Percentiles rank a stretch among this genome's conserved stretches.
Conservation (phyloP, 148 eudicot species). For the Vaccinium vitisidaea region DNA sequence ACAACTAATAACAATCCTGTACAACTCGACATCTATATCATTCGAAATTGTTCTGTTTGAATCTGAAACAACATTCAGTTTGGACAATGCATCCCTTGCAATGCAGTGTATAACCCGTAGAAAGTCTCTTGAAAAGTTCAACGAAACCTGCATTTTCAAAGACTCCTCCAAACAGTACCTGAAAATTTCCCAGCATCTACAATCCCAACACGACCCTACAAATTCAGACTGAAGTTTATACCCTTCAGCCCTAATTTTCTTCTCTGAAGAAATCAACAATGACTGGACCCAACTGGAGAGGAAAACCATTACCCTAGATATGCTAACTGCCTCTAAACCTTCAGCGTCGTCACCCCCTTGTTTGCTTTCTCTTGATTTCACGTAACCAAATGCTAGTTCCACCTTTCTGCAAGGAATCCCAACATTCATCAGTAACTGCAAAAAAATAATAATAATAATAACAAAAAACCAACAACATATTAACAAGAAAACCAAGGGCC, state of each 20-base stretch:
- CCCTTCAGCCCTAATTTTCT: slow-evolving; percentile 49
- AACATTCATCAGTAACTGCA: background rate
- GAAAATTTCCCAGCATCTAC: slow-evolving; percentile 81
- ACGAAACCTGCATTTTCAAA: slow-evolving; percentile 32
- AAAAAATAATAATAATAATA: background rate
- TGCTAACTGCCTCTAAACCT: slow-evolving; percentile 46
- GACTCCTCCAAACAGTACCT: slow-evolving; percentile 79
- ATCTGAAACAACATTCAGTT: slow-evolving; percentile 24
- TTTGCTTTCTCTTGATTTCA: slow-evolving; percentile 37
- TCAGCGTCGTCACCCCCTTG: slow-evolving; percentile 29
- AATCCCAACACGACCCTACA: slow-evolving; percentile 55
- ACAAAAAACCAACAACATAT: background rate
- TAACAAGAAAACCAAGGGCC: background rate
- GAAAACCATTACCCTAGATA: slow-evolving; percentile 43
- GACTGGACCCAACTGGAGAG: slow-evolving; percentile 71
- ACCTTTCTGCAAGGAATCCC: slow-evolving; percentile 63
- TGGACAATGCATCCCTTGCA: slow-evolving; percentile 36
- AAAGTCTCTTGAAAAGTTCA: slow-evolving; percentile 60
- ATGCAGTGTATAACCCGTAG: slow-evolving; percentile 64
- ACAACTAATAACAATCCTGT: slow-evolving; percentile 45
- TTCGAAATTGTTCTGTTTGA: slow-evolving; percentile 21
- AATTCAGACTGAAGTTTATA: slow-evolving; percentile 31
- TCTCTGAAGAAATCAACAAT: slow-evolving; percentile 64
- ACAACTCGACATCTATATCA: slow-evolving; percentile 33
- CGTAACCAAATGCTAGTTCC: slow-evolving; percentile 55